These are phyloP conservation scores for Pythium plurisporium DNA, from an alignment of 352 stramenopile genomes.

Conservation along the genomic window DNA sequence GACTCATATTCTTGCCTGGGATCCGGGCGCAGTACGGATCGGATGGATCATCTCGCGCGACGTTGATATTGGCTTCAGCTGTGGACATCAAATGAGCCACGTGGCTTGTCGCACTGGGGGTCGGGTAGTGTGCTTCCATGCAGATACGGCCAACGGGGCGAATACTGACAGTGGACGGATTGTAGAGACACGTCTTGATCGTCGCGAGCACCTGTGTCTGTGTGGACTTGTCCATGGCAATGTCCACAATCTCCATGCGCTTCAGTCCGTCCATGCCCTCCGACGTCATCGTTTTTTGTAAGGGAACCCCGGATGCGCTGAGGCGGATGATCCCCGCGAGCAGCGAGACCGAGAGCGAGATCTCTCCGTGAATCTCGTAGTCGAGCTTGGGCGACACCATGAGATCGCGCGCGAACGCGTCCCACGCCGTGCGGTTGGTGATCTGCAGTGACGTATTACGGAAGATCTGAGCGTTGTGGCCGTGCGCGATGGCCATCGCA, in stretches of 20 bases:
- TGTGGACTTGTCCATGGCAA: slow-evolving; percentile 65
- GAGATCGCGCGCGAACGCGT: slow-evolving; percentile 63
- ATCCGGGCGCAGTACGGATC: slow-evolving; percentile 48
- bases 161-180: slow-evolving; percentile 72
- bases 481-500: slow-evolving; percentile 45
- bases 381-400: slow-evolving; percentile 37
- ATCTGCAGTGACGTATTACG: slow-evolving; percentile 51
- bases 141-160: slow-evolving; percentile 61
- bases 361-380: slow-evolving; percentile 44
- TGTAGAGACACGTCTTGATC: slow-evolving; percentile 80
- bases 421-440: slow-evolving; percentile 48
- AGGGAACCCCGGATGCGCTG: slow-evolving; percentile 33
- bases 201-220: slow-evolving; percentile 45
- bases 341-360: slow-evolving; percentile 52
- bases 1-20: slow-evolving; percentile 25
- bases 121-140: slow-evolving; percentile 55
- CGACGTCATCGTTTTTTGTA: slow-evolving; percentile 57
- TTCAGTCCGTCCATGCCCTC: slow-evolving; percentile 58
- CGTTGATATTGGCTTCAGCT: slow-evolving; percentile 32
- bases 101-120: slow-evolving; percentile 29
- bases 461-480: slow-evolving; percentile 45
- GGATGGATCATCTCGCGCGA: slow-evolving; percentile 40
- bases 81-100: slow-evolving; percentile 52
- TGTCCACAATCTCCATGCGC: slow-evolving; percentile 54
- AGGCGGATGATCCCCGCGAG: slow-evolving; percentile 49